A percentile compares a stretch with the other conserved stretches of the same genome.
Conservation (phyloP, 2,329 filamentous ascomycete species). For the Aspergillus ruber region DNA sequence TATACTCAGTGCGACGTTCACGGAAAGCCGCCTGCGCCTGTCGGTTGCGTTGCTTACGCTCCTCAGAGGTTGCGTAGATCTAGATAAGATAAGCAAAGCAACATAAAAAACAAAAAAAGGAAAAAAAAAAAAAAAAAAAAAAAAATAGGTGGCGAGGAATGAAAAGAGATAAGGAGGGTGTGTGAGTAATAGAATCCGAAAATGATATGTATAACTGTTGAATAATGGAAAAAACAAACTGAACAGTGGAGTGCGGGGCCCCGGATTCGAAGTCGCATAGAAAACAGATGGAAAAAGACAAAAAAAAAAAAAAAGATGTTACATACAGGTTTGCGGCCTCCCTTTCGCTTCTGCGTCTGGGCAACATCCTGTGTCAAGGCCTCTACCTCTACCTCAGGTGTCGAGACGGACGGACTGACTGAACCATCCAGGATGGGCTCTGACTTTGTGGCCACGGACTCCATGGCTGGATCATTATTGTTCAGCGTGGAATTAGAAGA, state of each 20-base stretch:
- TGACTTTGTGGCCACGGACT: slow-evolving; percentile 36
- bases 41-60: slow-evolving; percentile 93
- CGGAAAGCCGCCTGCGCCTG: slow-evolving; percentile 97
- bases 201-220: neutral
- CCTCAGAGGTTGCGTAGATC: slow-evolving; percentile 98
- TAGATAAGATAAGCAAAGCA: slow-evolving; percentile 32
- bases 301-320: slow-evolving; percentile 5
- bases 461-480: slow-evolving; percentile 36
- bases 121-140: slow-evolving; percentile 1
- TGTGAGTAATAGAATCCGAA: neutral
- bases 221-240: slow-evolving; percentile 2
- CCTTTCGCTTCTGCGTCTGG: slow-evolving; percentile 79
- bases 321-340: slow-evolving; percentile 90
- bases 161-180: slow-evolving; percentile 3
- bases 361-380: slow-evolving; percentile 36
- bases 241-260: slow-evolving; percentile 23
- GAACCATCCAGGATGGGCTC: slow-evolving; percentile 38
- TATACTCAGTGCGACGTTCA: slow-evolving; percentile 95
- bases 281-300: slow-evolving; percentile 3
- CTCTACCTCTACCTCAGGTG: slow-evolving; percentile 40
- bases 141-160: neutral
- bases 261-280: slow-evolving; percentile 14
- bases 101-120: slow-evolving; percentile 1
- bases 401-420: slow-evolving; percentile 40
- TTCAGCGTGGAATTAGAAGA: slow-evolving; percentile 25